phyloP scores from a whole-genome alignment of 179 eudicot species.

The Nepenthes alata region DNA sequence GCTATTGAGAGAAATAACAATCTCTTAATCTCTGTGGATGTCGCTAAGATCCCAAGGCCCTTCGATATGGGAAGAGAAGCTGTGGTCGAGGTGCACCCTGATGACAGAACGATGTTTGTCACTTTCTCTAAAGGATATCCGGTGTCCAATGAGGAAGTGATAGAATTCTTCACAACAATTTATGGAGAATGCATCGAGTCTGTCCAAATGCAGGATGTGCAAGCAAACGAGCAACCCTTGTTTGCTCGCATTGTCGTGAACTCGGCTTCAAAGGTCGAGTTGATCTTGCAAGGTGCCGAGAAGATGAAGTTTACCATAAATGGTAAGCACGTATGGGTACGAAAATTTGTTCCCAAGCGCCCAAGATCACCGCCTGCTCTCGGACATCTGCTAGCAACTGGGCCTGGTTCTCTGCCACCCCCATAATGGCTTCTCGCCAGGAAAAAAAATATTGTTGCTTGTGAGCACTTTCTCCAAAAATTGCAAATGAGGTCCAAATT shows the following conservation, averaged over 20 bases:
- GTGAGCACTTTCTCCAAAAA: no score
- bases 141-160: conserved; percentile 23
- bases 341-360: not conserved
- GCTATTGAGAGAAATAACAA: conserved; percentile 3
- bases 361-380: not conserved
- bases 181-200: conserved; percentile 32
- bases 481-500: no score
- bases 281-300: conserved; percentile 16
- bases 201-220: conserved; percentile 28
- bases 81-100: conserved; percentile 2
- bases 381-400: not conserved
- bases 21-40: not conserved
- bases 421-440: no score
- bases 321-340: not conserved
- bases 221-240: conserved; percentile 18
- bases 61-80: not conserved
- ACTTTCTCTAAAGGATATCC: conserved; percentile 42
- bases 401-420: not conserved
- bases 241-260: conserved; percentile 31
- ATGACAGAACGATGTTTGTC: conserved; percentile 35
- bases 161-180: conserved; percentile 15
- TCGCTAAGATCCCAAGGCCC: not conserved
- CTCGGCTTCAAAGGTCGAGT: conserved; percentile 2
- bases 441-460: no score
- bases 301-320: conserved; percentile 9